Evolutionary conservation across 1,284 basidiomycete species (phyloP), one percentile per base, ranked within the genome.

Genomic region (Rhodotorula sp.): DNA sequence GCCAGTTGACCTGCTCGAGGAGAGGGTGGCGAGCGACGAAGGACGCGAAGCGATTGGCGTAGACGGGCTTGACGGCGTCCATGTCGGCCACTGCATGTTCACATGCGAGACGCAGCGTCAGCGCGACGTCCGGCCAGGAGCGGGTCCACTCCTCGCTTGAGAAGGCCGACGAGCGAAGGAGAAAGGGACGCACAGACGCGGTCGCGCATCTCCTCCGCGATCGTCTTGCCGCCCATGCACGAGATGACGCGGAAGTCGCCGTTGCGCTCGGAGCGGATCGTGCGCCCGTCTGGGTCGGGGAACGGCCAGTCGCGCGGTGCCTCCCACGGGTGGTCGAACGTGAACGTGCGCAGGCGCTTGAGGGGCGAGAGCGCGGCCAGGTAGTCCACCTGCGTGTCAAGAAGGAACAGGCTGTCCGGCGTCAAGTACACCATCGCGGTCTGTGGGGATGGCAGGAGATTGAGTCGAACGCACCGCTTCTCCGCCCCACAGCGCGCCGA

Each of bases 311-410:
- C 23, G 56, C 56, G 56, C 3, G 56, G 64, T 16, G 19, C 25
- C 41, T 50, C 63, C 63, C 63, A 50, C 7, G 63, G 63, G 55
- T 57, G 63, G 48, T 64, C 63, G 48, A 64, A 64, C 3, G 45
- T 13, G 55, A 64, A 25, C 23, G 23, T n/a, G 34, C 55, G 63
- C 9, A 65, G 56, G 3, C 52, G 1, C 17, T 23, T 34, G 14
- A 58, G 55, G 9, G 64, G 49, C 14, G 13, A 4, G 41, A 65
- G 48, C 7, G 55, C 55, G 8, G 19, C 46, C 48, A 65, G 55
- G 34, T 58, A 17, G 21, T 65, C 48, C 34, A 27, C 14, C 64
- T 65, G 49, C 16, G n/a, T 0, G 48, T n/a, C 8, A 12, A 21
- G 52, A 7, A 45, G n/a, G 23, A 34, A 34, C 12, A n/a, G 48